Percentiles rank a stretch among this genome's conserved stretches.
phyloP scores from a whole-genome alignment of 768 basidiomycete genomes.

The Pisolithus albus region DNA sequence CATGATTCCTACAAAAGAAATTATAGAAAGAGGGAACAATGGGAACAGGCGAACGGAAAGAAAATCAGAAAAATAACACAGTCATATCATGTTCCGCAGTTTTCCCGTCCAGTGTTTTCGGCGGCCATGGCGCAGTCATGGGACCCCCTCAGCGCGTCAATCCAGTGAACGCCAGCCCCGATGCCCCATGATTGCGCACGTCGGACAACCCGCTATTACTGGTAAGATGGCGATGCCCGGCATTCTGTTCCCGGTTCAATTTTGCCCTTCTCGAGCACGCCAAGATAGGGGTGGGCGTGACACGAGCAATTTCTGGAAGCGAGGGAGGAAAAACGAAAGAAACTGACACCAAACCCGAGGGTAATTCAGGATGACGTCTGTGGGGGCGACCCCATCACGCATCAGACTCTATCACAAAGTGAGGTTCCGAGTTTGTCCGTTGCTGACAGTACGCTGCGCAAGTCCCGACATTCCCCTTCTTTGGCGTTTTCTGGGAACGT shows the following conservation, averaged over 20 bases:
- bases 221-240: not conserved
- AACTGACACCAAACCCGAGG: too few species aligned
- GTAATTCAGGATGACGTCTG: not conserved
- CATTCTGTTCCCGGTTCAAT: not conserved
- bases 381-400: not conserved
- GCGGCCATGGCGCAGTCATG: not conserved
- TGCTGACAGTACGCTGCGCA: not conserved
- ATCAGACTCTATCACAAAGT: not conserved
- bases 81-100: not conserved
- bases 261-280: not conserved
- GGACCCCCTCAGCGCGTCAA: not conserved
- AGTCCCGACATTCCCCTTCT: too few species aligned
- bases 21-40: not conserved
- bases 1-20: constrained; percentile 11
- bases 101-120: not conserved
- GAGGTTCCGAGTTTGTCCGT: not conserved
- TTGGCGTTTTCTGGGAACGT: too few species aligned
- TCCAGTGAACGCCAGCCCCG: not conserved
- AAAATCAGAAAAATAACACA: not conserved
- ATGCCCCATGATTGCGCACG: not conserved
- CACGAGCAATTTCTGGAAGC: too few species aligned
- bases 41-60: not conserved
- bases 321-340: too few species aligned
- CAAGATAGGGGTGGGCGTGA: not conserved
- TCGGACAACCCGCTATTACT: not conserved